These are phyloP conservation scores for Diaporthe sp. DNA, from an alignment of 2,329 filamentous ascomycete genomes.

Conservation along the genomic window DNA sequence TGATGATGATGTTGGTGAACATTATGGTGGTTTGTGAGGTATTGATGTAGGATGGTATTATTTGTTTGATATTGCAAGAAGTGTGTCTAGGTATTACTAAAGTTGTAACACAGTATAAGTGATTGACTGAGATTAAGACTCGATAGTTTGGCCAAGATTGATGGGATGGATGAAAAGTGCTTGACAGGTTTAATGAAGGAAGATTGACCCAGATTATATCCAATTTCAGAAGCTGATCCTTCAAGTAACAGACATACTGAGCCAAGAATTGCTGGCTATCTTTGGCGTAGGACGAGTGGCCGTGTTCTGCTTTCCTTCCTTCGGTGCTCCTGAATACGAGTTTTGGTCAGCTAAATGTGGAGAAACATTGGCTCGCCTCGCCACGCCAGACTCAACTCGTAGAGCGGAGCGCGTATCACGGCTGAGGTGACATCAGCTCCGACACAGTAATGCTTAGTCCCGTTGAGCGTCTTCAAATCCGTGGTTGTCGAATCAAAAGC, in stretches of 20 bases:
- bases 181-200: neutral
- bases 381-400: neutral
- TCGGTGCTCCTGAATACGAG: neutral
- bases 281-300: neutral
- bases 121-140: neutral
- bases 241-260: neutral
- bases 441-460: neutral
- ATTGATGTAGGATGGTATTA: neutral
- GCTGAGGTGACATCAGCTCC: neutral
- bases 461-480: neutral
- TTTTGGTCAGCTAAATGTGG: slow-evolving; percentile 13
- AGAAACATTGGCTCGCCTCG: neutral
- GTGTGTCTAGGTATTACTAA: neutral
- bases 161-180: neutral
- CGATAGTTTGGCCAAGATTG: neutral
- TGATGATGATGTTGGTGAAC: neutral
- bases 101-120: neutral
- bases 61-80: neutral
- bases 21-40: neutral
- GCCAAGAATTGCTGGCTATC: neutral
- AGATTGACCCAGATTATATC: neutral
- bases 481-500: neutral
- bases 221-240: neutral
- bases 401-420: neutral
- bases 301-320: neutral